Evolutionary conservation across 78 protist genomes (phyloP), one percentile per base, ranked within the genome.

Genomic region (Dictyostelium purpureum): DNA sequence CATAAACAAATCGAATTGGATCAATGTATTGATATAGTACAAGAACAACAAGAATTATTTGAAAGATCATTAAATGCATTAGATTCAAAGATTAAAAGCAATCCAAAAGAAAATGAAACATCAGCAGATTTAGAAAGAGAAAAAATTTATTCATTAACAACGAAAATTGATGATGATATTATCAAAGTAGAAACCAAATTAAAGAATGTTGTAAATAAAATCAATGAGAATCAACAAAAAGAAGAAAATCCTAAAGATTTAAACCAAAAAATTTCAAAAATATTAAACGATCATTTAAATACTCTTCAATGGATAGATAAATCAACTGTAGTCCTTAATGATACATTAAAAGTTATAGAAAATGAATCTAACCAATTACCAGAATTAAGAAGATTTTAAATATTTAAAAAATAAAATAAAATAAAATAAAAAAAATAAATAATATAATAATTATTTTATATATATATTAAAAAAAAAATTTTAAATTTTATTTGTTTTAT

Each of bases 101-200:
- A 43, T 40, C 83, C 80, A 70, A 85, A 59, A 49, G 74, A 70
- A 45, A 73, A 59, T 35, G 92, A 85, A 73, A 71, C 92, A 6
- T 54, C 82, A 37, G 63, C 92, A 40, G 92, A 85, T 73, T 51
- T 85, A 42, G 92, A 85, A 63, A 85, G 92, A 85, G 92, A 85
- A 73, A 85, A 54, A 73, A 70, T 85, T 33, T 85, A 85, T 57
- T 59, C 76, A 18, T 59, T 77, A n/a, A 76, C 92, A n/a, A 85
- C 76, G 6, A 85, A 85, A 45, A 85, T 85, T 6, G 92, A 85
- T 59, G 76, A 73, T 19, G 92, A 85, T 47, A 85, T 85, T 6
- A 19, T 24, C 10, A 73, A 74, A 28, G 79, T 85, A 6, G 92
- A 85, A 38, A 54, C 40, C 10, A 85, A 85, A 73, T n/a, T 85